Percentiles rank a stretch among this genome's conserved stretches.
phyloP scores from a whole-genome alignment of 2,329 filamentous ascomycete genomes.

The Claviceps quebecensis region DNA sequence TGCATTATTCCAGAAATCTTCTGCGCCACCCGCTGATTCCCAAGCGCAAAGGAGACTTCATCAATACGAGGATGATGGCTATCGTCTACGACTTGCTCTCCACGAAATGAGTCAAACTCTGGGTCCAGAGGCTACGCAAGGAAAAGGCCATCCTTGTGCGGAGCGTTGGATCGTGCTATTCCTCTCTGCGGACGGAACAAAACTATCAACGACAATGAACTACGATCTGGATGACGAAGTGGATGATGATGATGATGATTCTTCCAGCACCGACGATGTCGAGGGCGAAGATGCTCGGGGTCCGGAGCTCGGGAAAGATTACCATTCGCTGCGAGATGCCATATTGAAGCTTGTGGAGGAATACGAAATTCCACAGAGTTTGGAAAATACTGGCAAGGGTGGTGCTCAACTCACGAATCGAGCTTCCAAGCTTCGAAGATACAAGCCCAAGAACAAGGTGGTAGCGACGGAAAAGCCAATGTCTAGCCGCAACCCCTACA shows the following conservation, averaged over 20 bases:
- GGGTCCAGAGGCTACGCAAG: conserved; percentile 49
- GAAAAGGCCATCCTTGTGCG: conserved; percentile 62
- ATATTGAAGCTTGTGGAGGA: conserved; percentile 71
- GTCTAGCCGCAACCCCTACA: conserved; percentile 45
- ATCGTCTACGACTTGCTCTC: conserved; percentile 50
- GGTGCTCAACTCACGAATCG: conserved; percentile 55
- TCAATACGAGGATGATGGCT: conserved; percentile 50
- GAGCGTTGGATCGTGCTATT: conserved; percentile 77
- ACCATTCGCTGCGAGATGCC: conserved; percentile 66
- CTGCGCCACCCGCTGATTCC: conserved; percentile 34
- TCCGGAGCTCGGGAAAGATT: conserved; percentile 60
- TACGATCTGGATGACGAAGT: conserved; percentile 54
- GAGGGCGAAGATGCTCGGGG: conserved; percentile 47
- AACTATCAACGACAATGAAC: conserved; percentile 55
- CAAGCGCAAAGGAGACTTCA: conserved; percentile 28
- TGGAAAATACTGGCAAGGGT: conserved; percentile 43
- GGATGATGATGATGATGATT: conserved; percentile 47
- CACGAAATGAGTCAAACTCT: conserved; percentile 57
- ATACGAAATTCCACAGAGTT: conserved; percentile 60
- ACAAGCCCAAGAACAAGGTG: conserved; percentile 45
- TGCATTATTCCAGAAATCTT: conserved; percentile 38
- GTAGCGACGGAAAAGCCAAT: conserved; percentile 36
- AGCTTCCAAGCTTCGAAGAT: conserved; percentile 45
- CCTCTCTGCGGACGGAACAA: conserved; percentile 57
- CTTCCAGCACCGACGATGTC: conserved; percentile 44